Base-by-base conservation (phyloP, 139 green algal genomes). In the Closterium sp. region DNA sequence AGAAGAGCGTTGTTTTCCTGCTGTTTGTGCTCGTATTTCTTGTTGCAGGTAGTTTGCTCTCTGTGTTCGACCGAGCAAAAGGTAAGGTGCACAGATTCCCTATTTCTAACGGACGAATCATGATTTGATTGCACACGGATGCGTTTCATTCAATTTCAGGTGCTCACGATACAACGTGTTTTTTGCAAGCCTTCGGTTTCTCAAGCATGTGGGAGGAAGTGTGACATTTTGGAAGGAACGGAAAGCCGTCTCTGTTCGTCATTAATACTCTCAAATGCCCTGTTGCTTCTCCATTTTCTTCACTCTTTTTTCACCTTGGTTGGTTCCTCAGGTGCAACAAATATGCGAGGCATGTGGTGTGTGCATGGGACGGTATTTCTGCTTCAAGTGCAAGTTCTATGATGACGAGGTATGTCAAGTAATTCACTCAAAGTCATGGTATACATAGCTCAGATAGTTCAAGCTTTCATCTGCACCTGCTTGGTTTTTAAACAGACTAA, bases 311-410 rank as follows among this genome's bases (percentile, higher is more conserved):
- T 9, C 38, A 9, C 38, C 38, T 50, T 50, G 38, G 38, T 31
- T 88, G 85, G 31, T 30, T 34, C 13, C 19, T 79, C 90, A 92
- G 90, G 90, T 92, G 38, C 87, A 93, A 7, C n/a, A 73, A 19
- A 10, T 38, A 31, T 99, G 98, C 94, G 28, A 19, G 13, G 21
- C 21, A 31, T 99, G 98, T 96, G 95, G 96, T 31, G 95, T 97
- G 1, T 32, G 84, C 3, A 96, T 95, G 98, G 91, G 96, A 31
- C 95, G 94, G 19, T 97, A 97, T 90, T 88, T 92, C 24, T 97
- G 96, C 94, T 88, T 62, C 87, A 92, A 86, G 29, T 98, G 97
- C 94, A 94, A 95, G 85, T 98, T 98, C 92, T 98, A 96, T 86
- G 98, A 99, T 88, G 98, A 99, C 90, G 93, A 95, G 27, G 92